Base-by-base conservation (phyloP, 441 rosid species). In the Arabidopsis hybrid region DNA sequence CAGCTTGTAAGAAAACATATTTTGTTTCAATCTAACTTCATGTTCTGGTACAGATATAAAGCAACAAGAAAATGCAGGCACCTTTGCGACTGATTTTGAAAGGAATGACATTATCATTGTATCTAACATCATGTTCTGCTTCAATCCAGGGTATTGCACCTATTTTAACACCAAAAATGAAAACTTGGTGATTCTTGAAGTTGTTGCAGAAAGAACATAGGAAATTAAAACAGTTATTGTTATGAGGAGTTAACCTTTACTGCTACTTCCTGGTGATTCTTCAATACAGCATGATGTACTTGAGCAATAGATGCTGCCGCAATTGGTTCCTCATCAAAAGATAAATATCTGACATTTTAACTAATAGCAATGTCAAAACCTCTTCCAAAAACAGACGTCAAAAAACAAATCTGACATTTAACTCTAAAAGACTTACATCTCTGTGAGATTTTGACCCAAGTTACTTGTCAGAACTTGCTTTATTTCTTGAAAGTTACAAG, bases 251-350 rank as follows among this genome's bases (percentile, higher is more conserved):
- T 8, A 61, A 93, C 98, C 98, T 94, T 94, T 38, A 94, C 71
- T 56, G 93, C 98, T 63, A 94, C 97, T 82, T 87, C 92, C 76
- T 83, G 89, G 79, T 75, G 60, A 72, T 90, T 76, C 78, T 81
- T 90, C 76, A 90, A 70, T 21, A 85, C 67, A 2, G 97, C 98
- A 65, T 26, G 95, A 76, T 94, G 98, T 50, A 93, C 98, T 84
- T 94, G 98, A 47, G 96, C 97, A 82, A 94, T 90, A 62, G 98
- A 94, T 42, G 98, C 98, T 71, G 98, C 95, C 76, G 97, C 98
- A 63, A 90, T 88, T 34, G 98, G 93, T 77, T 83, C 85, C 76
- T 94, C 96, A 79, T 89, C 90, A 60, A 94, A 78, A n/a, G 91
- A 91, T 75, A 78, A 69, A 76, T 89, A 93, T 79, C 97, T 93